Conservation (phyloP, 768 basidiomycete species). For the Psilocybe cubensis region DNA sequence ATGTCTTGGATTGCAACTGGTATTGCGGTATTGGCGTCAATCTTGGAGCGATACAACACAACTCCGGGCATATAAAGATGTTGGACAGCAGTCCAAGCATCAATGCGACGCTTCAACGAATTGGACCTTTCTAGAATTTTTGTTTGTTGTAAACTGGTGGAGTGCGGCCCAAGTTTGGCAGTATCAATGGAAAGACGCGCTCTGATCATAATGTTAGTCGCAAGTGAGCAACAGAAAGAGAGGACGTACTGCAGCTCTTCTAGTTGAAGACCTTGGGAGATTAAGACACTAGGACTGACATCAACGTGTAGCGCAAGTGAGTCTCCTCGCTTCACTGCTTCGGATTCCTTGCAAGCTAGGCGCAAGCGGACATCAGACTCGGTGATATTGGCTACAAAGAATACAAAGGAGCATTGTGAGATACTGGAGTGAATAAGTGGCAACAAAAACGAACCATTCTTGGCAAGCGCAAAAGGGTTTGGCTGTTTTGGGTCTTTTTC, state of each 20-base stretch:
- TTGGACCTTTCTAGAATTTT: conserved; percentile 29
- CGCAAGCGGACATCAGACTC: conserved; percentile 12
- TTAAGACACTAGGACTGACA: conserved; percentile 26
- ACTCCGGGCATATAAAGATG: conserved; percentile 29
- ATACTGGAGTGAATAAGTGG: not conserved
- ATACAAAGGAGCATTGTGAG: not conserved
- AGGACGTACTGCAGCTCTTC: conserved; percentile 23
- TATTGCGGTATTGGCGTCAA: not conserved
- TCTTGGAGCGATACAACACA: not conserved
- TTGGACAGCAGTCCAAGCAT: conserved; percentile 31
- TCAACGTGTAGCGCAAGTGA: conserved; percentile 12
- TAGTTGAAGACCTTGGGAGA: conserved; percentile 32
- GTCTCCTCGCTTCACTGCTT: not conserved
- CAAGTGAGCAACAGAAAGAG: not conserved
- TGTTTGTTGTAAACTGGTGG: conserved; percentile 30
- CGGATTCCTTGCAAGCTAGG: conserved; percentile 12
- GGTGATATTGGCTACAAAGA: not conserved
- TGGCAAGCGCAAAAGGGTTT: conserved; percentile 9
- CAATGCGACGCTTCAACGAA: conserved; percentile 23
- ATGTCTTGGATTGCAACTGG: conserved; percentile 9
- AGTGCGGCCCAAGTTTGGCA: conserved; percentile 18
- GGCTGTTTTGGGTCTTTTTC: conserved; percentile 6
- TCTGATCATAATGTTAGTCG: conserved; percentile 7
- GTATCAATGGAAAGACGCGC: conserved; percentile 15
- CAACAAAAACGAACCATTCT: not conserved